Base-by-base conservation (phyloP, 495 filamentous ascomycete species). In the Melanomma pulvis-pyrius region DNA sequence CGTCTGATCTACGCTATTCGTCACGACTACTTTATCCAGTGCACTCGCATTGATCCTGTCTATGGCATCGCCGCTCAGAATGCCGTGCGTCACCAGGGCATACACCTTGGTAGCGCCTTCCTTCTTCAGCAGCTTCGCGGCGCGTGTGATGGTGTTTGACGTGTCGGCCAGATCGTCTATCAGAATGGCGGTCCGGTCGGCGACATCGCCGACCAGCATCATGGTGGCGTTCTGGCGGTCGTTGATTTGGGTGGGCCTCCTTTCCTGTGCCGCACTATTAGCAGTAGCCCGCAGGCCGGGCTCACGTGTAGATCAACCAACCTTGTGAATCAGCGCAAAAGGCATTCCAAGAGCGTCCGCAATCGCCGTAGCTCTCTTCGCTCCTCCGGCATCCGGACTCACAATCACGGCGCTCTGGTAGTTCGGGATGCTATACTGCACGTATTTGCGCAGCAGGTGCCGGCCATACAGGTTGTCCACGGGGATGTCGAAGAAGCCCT, bases 291-390 rank as follows among this genome's bases (percentile, higher is more conserved):
- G 39, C 29, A 46, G 63, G 56, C 46, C 65, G 65, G 73, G 30
- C 52, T 59, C 48, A 59, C 59, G 69, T 17, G 47, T 68, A 59
- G 60, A 63, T 73, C 56, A 36, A 74, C 80, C 74, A 82, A 96
- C 94, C 88, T 98, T 98, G 82, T 98, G 94, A 70, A 98, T 98
- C 62, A 98, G 82, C 12, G 96, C 94, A 78, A 98, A 97, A 49
- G 90, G 88, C 79, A 97, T 90, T 64, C 90, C 91, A 71, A 98
- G 84, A 50, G 87, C 87, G 74, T 98, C 94, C 13, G 96, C 96
- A 75, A 98, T 96, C 44, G 92, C 90, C n/a, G 93, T 97, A 15
- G 96, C 94, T 57, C 94, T 83, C 82, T 98, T 98, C 13, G 94
- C 96, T 57, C 94, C 94, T 61, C 94, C 94, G 12, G 94, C 94